Percentiles rank a stretch among this genome's conserved stretches.
phyloP scores from a whole-genome alignment of 75 land plant genomes.

The Larix kaempferi region DNA sequence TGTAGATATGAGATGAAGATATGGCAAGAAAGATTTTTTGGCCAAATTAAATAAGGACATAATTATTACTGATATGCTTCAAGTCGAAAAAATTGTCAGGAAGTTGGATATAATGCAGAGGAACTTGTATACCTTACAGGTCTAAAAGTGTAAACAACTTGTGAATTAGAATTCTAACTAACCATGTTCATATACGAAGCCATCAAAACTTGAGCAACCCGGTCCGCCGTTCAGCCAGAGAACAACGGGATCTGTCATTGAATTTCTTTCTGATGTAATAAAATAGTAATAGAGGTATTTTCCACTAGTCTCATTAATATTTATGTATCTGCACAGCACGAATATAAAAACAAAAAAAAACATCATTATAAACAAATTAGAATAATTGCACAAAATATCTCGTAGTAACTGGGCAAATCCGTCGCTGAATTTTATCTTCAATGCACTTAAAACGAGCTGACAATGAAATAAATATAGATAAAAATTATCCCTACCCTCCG shows the following conservation, averaged over 20 bases:
- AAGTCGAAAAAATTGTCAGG: neutral
- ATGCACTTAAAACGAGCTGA: neutral
- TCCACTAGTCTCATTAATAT: constrained; percentile 33
- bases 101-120: neutral
- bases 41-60: neutral
- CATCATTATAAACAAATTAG: neutral
- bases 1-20: neutral
- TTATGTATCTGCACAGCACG: constrained; percentile 57
- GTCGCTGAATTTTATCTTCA: neutral
- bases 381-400: neutral
- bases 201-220: constrained; percentile 96
- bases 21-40: too few species aligned
- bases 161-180: neutral
- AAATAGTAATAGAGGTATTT: constrained; percentile 86
- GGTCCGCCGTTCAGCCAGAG: constrained; percentile 98
- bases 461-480: neutral
- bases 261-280: constrained; percentile 60
- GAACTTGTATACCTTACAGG: neutral
- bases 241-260: constrained; percentile 81
- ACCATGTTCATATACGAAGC: constrained; percentile 84
- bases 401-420: neutral
- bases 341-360: neutral
- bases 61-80: neutral
- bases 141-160: neutral
- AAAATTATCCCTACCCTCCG: constrained; percentile 41